Evolutionary conservation across 2,329 filamentous ascomycete species (phyloP), one percentile per base, ranked within the genome.

Genomic region (Ustulina deusta): DNA sequence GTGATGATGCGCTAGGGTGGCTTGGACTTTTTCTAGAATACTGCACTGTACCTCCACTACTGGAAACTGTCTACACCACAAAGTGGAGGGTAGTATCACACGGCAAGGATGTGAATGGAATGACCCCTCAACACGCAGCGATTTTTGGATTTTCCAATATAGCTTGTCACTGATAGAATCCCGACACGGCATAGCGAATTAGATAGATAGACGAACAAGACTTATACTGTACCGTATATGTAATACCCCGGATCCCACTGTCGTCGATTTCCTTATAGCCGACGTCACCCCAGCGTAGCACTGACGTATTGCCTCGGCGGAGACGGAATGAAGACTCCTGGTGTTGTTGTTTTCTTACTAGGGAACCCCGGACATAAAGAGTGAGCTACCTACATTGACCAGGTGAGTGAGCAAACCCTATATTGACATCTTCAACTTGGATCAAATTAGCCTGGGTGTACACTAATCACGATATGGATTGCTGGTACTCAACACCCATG

Each of bases 1-100:
- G 38, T 32, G 36, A 49, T 58, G 20, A 48, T 22, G 44, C 49
- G 38, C 46, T 51, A 46, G 57, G 62, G 60, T 62, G 64, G 64
- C 64, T 66, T 62, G 58, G 58, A 40, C 44, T 36, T 66, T 65
- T 57, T 62, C 49, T 57, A 56, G 54, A 56, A 56, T 29, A 42
- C 9, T 20, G 7, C 46, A 10, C 20, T 38, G 34, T 38, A 25
- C 32, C 20, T 25, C 7, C 32, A 10, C 20, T 20, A 22, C 40
- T 20, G 20, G 11, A 46, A 25, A 25, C 20, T 22, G 42, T 25
- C 42, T 46, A 17, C 38, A 17, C 5, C 17, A 40, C 4, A 17
- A 40, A n/a, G 15, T 15, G 9, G 9, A 46, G 3, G 49, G 17
- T 20, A 3, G 49, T 52, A 10, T 25, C 42, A n/a, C 25, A 15